Base-by-base conservation (phyloP, 1,284 basidiomycete genomes). In the Pseudomicrostroma phylloplanum region DNA sequence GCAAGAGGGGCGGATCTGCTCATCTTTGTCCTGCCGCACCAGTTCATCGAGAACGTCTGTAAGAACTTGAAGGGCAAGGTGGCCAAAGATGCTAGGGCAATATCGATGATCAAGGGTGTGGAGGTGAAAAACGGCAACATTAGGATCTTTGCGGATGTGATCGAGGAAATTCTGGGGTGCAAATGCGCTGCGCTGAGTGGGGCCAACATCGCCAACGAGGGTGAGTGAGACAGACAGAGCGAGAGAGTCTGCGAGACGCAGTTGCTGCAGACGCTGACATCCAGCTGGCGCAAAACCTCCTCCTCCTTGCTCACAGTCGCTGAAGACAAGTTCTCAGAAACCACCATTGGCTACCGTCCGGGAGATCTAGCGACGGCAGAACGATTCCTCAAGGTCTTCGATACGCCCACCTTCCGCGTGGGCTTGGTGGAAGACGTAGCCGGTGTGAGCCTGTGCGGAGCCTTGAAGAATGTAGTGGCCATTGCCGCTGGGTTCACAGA, bases 131-230 rank as follows among this genome's bases (percentile, higher is more conserved):
- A 80, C 21, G 80, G 80, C 61, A 78, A 83, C 60, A 85, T 86
- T 66, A 79, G 80, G 61, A 84, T 85, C 60, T 85, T 85, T 72
- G 82, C 84, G 15, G 81, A 83, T 64, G 78, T 85, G 39, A 85
- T 86, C 67, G 81, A 84, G 71, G 77, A 80, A 40, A 80, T 82
- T 65, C 78, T 85, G 42, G 80, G 80, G 15, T 81, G 82, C 40
- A 80, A 81, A 9, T 84, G 83, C 67, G 82, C 82, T 0, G 84
- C 84, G 1, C 72, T 85, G 2, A 82, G 81, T 42, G 84, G 84
- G 6, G 84, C 84, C 40, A 85, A 85, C 78, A 85, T 85, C 58
- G 84, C 84, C 41, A 81, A 84, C 62, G 84, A 85, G 82, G 74
- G 30, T 67, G 73, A 68, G 66, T 68, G 64, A 19, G 30, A 36